Evolutionary conservation across 2,329 filamentous ascomycete genomes (phyloP).

Genomic region (Fusarium sp.): DNA sequence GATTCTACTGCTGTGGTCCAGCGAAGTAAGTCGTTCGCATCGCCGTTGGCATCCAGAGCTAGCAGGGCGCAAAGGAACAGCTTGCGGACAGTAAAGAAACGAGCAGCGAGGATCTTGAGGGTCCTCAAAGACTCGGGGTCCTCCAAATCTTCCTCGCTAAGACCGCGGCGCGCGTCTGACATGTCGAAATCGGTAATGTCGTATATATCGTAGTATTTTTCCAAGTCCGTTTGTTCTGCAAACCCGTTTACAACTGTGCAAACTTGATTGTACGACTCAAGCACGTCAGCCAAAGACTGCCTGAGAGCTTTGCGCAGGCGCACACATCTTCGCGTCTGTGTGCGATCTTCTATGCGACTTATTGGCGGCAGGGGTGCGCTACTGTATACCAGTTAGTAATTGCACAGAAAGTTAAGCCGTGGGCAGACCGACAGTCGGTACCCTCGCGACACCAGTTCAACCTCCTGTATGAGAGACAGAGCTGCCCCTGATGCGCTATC

Average conservation of each 20-base stretch:
- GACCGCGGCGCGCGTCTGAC: conserved; percentile 73
- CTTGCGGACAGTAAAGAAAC: conserved; percentile 83
- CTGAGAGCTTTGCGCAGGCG: conserved; percentile 82
- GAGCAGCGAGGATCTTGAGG: conserved; percentile 82
- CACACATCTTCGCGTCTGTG: conserved; percentile 80
- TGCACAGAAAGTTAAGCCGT: not conserved
- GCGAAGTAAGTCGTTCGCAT: conserved; percentile 77
- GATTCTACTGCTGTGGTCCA: conserved; percentile 84
- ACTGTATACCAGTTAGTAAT: conserved; percentile 57
- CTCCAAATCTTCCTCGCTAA: conserved; percentile 75
- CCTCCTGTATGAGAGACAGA: conserved; percentile 87
- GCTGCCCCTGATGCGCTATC: conserved; percentile 81
- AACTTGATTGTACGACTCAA: conserved; percentile 78
- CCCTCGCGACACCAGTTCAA: conserved; percentile 92
- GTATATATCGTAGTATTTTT: conserved; percentile 93
- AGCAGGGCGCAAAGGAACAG: conserved; percentile 90
- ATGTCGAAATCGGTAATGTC: conserved; percentile 80
- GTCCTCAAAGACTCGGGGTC: conserved; percentile 81
- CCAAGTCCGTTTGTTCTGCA: conserved; percentile 82
- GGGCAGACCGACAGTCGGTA: conserved; percentile 76
- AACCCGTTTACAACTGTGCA: conserved; percentile 76
- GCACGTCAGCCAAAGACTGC: conserved; percentile 73
- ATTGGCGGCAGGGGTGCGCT: conserved; percentile 93
- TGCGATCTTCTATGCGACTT: conserved; percentile 86
- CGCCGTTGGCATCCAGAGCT: conserved; percentile 84